Evolutionary conservation across 1,284 basidiomycete species (phyloP).

Genomic region (Pascua guehoae): DNA sequence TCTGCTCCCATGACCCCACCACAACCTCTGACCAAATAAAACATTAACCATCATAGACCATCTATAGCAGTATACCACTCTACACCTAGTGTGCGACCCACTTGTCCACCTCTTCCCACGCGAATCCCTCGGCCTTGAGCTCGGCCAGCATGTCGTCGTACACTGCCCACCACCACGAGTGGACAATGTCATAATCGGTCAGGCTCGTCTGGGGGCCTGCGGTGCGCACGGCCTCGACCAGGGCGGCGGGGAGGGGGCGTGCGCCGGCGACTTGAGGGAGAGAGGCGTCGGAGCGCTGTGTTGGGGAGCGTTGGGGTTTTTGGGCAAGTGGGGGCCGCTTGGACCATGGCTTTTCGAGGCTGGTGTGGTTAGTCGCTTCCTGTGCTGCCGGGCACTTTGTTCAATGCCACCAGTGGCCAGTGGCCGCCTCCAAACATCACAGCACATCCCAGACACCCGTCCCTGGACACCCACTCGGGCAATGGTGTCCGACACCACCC

Average conservation of each 20-base stretch:
- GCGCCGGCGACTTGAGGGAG: background rate
- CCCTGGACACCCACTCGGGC: too few relatives aligned
- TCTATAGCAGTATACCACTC: too few relatives aligned
- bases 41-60: too few relatives aligned
- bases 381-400: background rate
- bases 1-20: too few relatives aligned
- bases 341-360: constrained; percentile 48
- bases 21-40: too few relatives aligned
- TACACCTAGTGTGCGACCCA: constrained; percentile 18
- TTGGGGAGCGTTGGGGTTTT: background rate
- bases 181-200: constrained; percentile 37
- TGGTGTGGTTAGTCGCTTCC: constrained; percentile 10
- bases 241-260: constrained; percentile 25
- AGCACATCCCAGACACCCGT: background rate
- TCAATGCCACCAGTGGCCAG: too few relatives aligned
- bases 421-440: background rate
- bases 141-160: constrained; percentile 43
- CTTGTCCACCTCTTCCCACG: constrained; percentile 37
- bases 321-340: constrained; percentile 18
- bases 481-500: too few relatives aligned
- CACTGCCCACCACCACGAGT: constrained; percentile 50
- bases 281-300: too few relatives aligned
- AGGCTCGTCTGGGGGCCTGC: constrained; percentile 29
- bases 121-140: constrained; percentile 30
- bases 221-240: constrained; percentile 24